Base-by-base conservation (phyloP, 2,329 filamentous ascomycete species). In the Emergomyces africanus region DNA sequence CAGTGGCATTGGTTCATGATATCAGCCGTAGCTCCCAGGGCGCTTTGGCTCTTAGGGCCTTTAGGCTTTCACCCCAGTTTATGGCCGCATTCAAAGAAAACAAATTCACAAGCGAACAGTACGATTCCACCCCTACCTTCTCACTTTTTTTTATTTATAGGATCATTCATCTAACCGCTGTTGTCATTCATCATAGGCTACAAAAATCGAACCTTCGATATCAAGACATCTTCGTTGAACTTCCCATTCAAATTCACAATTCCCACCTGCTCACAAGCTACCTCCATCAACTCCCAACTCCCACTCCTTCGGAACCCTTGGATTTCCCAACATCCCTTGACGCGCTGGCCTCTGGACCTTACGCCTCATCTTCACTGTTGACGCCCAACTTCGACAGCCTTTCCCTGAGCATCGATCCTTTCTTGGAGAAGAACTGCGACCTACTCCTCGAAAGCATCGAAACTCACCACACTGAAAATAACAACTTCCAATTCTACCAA, bases 401-500 rank as follows among this genome's bases (percentile, higher is more conserved):
- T 60, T 90, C 96, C 68, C 85, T 99, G 63, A 89, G 88, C 65
- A 95, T 97, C 75, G 94, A 99, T 73, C 94, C 94, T 37, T 96
- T 95, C 81, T 85, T 99, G 54, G 92, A 97, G 82, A 96, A 96
- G 83, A 96, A 92, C 57, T 96, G 90, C 78, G 92, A 99, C 72
- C 84, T 96, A 66, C 84, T 99, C 60, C 85, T 97, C 63, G 94
- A 99, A 71, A 90, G 88, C 79, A 96, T 99, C 73, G 94, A 99
- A 80, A 87, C 88, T 59, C 94, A 99, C 80, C 94, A 97, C 79
- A 96, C 91, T 61, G 94, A 99, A 77, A 87, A 95, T 73, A 97
- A 97, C 84, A 99, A 99, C 83, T 94, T 95, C 79, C 91, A 96
- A 76, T 89, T 88, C 82, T 96, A 96, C 80, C 90, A 96, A 78